A percentile compares a stretch with the other conserved stretches of the same genome.
phyloP scores from a whole-genome alignment of 148 eudicot species.

The Rhododendron ferrugineum region DNA sequence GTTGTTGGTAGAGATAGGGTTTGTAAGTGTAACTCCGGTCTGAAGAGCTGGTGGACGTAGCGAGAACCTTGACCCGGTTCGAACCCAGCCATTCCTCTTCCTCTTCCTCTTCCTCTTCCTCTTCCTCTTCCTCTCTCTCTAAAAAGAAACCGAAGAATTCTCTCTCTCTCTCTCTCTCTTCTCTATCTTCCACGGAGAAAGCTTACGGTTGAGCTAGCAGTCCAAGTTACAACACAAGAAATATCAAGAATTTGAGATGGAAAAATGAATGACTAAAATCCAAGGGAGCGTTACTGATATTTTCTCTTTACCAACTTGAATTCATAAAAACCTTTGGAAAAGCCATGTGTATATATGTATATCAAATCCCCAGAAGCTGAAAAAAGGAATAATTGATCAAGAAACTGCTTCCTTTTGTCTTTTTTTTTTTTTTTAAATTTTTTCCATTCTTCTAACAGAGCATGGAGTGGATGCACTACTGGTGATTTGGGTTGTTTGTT shows the following conservation, averaged over 20 bases:
- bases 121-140: neutral
- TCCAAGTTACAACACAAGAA: neutral
- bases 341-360: neutral
- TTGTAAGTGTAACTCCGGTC: slow-evolving; percentile 12
- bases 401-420: too few relatives aligned
- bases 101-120: neutral
- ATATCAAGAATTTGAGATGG: neutral
- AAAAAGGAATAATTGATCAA: too few relatives aligned
- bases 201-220: neutral
- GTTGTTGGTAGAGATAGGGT: neutral
- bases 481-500: neutral
- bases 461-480: neutral
- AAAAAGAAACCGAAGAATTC: neutral
- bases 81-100: neutral
- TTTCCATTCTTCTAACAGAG: too few relatives aligned
- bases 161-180: neutral
- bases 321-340: neutral
- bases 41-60: neutral
- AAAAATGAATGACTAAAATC: neutral
- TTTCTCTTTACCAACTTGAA: neutral
- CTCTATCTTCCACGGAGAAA: neutral
- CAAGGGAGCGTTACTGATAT: neutral
- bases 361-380: neutral
- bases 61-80: slow-evolving; percentile 12
- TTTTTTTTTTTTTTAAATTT: too few relatives aligned